A percentile compares a stretch with the other conserved stretches of the same genome.
Conservation (phyloP, 2,329 filamentous ascomycete species). For the Penicillium sumatraense region DNA sequence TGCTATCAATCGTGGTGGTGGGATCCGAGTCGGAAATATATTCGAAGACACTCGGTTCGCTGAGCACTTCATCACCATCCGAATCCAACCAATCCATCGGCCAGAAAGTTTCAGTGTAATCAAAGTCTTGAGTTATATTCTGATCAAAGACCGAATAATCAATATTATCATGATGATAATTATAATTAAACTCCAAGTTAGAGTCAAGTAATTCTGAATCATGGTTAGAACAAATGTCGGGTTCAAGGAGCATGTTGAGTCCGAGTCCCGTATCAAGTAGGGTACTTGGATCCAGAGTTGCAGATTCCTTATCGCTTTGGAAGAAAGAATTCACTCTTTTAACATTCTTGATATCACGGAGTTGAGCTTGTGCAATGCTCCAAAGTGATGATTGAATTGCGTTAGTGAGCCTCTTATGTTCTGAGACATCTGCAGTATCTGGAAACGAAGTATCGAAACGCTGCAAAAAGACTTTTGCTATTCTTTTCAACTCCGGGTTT, state of each 20-base stretch:
- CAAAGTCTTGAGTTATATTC: too few relatives aligned
- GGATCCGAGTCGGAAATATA: neutral
- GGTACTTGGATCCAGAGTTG: neutral
- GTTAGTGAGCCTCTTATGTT: constrained; percentile 13
- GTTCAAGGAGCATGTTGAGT: neutral
- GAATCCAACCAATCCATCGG: neutral
- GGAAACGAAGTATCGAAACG: neutral
- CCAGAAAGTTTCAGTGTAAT: too few relatives aligned
- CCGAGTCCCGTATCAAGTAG: too few relatives aligned
- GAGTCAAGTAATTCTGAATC: neutral
- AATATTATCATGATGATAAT: too few relatives aligned
- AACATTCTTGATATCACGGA: constrained; percentile 20
- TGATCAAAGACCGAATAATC: too few relatives aligned
- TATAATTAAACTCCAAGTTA: too few relatives aligned
- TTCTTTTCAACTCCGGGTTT: neutral
- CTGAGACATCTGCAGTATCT: neutral
- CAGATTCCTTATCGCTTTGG: neutral
- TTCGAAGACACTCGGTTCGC: neutral
- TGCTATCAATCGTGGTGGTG: neutral
- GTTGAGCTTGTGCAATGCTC: constrained; percentile 34
- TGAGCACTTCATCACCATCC: neutral
- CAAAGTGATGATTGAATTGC: constrained; percentile 38
- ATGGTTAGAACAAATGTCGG: neutral
- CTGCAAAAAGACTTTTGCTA: neutral
- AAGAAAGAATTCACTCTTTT: constrained; percentile 5